phyloP scores from a whole-genome alignment of 2,329 filamentous ascomycete species.

The Tolypocladium ovalisporum region DNA sequence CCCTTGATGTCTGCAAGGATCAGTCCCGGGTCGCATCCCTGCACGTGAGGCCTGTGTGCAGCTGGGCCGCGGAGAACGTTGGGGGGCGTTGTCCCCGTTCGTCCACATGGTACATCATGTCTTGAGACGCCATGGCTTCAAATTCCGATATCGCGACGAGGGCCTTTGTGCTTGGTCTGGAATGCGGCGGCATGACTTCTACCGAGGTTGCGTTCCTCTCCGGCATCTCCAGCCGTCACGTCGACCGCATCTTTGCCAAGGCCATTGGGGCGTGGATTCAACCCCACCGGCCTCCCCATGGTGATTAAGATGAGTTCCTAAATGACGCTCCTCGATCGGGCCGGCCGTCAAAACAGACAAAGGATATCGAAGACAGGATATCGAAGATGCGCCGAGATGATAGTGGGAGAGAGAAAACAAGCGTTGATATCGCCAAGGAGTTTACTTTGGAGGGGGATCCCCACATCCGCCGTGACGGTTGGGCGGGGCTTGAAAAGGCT shows the following conservation, averaged over 20 bases:
- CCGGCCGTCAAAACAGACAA: not conserved
- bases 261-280: not conserved
- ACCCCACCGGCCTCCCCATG: not conserved
- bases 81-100: no score
- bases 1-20: not conserved
- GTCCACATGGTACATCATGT: not conserved
- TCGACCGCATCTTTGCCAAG: not conserved
- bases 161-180: not conserved
- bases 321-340: not conserved
- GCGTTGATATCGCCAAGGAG: not conserved
- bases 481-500: not conserved
- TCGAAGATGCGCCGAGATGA: not conserved
- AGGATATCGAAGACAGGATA: not conserved
- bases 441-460: not conserved
- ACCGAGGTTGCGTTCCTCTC: not conserved
- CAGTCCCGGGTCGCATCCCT: not conserved
- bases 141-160: not conserved
- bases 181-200: not conserved
- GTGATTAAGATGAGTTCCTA: not conserved
- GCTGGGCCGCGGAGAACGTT: no score
- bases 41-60: not conserved
- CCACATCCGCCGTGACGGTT: not conserved
- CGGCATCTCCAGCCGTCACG: not conserved
- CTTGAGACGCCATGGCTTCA: slow-evolving; percentile 7
- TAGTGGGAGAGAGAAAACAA: not conserved